A percentile compares a stretch with the other conserved stretches of the same genome.
Conservation (phyloP, 2,329 filamentous ascomycete genomes). For the Cladosporium sphaerospermum region DNA sequence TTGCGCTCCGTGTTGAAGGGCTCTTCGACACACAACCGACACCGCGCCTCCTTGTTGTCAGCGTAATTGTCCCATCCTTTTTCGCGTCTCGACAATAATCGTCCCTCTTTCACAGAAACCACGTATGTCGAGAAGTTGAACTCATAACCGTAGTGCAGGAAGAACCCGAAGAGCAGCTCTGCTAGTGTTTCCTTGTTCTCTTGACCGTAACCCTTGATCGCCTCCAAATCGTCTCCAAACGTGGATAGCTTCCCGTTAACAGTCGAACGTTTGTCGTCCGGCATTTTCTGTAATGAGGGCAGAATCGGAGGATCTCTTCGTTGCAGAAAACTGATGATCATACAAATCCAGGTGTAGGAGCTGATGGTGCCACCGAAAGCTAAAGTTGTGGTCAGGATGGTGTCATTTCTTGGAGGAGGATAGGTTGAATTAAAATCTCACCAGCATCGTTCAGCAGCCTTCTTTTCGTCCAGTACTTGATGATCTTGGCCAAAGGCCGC, state of each 20-base stretch:
- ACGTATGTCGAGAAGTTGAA: constrained; percentile 81
- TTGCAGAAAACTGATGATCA: constrained; percentile 95
- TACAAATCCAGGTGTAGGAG: constrained; percentile 98
- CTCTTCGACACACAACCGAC: constrained; percentile 89
- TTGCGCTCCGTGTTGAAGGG: constrained; percentile 89
- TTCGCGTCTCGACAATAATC: constrained; percentile 69
- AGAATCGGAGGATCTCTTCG: constrained; percentile 76
- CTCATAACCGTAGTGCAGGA: constrained; percentile 89
- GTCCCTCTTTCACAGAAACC: constrained; percentile 78
- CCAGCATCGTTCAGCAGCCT: constrained; percentile 94
- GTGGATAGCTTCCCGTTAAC: constrained; percentile 63
- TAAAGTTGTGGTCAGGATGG: constrained; percentile 33
- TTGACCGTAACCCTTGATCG: constrained; percentile 65
- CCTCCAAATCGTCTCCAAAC: constrained; percentile 81
- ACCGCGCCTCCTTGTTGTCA: constrained; percentile 45
- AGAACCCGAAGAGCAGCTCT: constrained; percentile 89
- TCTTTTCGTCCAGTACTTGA: constrained; percentile 95
- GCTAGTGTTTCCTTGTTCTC: constrained; percentile 78
- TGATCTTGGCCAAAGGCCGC: constrained; percentile 85
- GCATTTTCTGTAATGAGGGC: constrained; percentile 73
- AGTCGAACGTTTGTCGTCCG: constrained; percentile 54
- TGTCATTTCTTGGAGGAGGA: not conserved
- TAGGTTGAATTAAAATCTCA: constrained; percentile 41
- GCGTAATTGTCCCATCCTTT: constrained; percentile 71
- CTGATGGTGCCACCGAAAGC: constrained; percentile 90